Base-by-base conservation (phyloP, 306 rosid species). In the Lotus japonicus region DNA sequence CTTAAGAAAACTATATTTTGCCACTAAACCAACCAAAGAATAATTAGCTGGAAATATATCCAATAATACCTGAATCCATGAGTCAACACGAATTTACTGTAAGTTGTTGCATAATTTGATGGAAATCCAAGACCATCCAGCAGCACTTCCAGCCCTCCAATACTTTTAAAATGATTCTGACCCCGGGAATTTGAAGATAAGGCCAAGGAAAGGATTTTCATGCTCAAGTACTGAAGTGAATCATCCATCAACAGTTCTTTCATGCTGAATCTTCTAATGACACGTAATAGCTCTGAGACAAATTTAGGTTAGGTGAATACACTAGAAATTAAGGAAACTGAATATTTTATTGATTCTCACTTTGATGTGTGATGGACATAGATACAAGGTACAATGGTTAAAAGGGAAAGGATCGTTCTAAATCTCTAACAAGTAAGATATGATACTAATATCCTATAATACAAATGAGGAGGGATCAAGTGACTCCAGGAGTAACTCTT, bases 81-180 rank as follows among this genome's bases (percentile, higher is more conserved):
- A 63, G 82, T 72, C 72, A 57, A 70, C 80, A 77, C 70, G 17
- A 84, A 54, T 61, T 58, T 74, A 44, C 73, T 81, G 70, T 65
- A 71, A 72, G 72, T 79, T 73, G 79, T 71, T 19, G 74, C 83
- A 81, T 82, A 88, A 84, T 82, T 85, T 73, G 90, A 85, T 17
- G 94, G 84, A 77, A 86, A 66, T 63, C 98, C 98, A 80, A 94
- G 96, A 76, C 97, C 95, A 84, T 94, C 98, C 85, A 94, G 69
- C 80, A 94, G 82, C 79, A 90, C 98, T 82, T 94, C 98, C 85
- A 88, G 90, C 44, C 98, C 98, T 63, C 98, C 98, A 64, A 94
- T 90, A 84, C 98, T 94, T 85, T 84, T 94, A 73, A 94, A 94
- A 88, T 86, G 97, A 79, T 84, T 86, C 85, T 94, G 98, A 68